A percentile compares a stretch with the other conserved stretches of the same genome.
Evolutionary conservation across 2,329 filamentous ascomycete species (phyloP).

Genomic region (Endocalyx cinctus): DNA sequence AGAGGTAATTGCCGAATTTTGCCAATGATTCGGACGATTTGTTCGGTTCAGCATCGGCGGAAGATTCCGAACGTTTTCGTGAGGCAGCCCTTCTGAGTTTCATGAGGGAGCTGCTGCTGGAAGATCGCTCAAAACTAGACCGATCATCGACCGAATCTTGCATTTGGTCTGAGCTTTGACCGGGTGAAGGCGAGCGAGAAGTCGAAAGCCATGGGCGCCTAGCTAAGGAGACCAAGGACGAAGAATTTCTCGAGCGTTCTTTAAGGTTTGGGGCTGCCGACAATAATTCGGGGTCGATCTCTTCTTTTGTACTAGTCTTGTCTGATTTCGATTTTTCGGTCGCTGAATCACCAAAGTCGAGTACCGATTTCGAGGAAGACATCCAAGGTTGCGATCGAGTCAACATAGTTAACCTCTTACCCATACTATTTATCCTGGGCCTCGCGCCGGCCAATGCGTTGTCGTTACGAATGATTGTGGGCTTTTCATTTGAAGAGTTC

Average conservation of each 20-base stretch:
- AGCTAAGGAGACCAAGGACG: slow-evolving; percentile 46
- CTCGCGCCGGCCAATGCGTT: slow-evolving; percentile 20
- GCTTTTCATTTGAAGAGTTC: slow-evolving; percentile 22
- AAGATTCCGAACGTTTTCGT: slow-evolving; percentile 26
- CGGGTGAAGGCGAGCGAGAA: slow-evolving; percentile 45
- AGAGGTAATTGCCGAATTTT: slow-evolving; percentile 38
- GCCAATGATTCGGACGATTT: slow-evolving; percentile 31
- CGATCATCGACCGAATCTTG: slow-evolving; percentile 16
- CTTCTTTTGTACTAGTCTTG: slow-evolving; percentile 2
- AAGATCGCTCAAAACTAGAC: slow-evolving; percentile 19
- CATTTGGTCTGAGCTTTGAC: slow-evolving; percentile 24
- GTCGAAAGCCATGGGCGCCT: slow-evolving; percentile 47
- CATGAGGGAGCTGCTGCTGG: slow-evolving; percentile 24
- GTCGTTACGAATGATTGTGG: slow-evolving; percentile 13
- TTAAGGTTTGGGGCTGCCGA: slow-evolving; percentile 24
- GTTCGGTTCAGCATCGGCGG: slow-evolving; percentile 23
- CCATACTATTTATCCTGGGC: slow-evolving; percentile 23
- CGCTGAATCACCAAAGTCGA: slow-evolving; percentile 29
- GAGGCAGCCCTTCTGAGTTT: slow-evolving; percentile 26
- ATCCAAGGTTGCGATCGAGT: slow-evolving; percentile 51
- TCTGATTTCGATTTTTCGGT: slow-evolving; percentile 19
- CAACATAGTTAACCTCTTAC: slow-evolving; percentile 42
- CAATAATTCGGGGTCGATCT: slow-evolving; percentile 10
- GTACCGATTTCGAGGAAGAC: slow-evolving; percentile 38
- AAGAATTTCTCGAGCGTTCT: slow-evolving; percentile 36